These are phyloP conservation scores for Aegilops bicornis DNA, from an alignment of 176 grass and related monocot species.

Conservation along the genomic window DNA sequence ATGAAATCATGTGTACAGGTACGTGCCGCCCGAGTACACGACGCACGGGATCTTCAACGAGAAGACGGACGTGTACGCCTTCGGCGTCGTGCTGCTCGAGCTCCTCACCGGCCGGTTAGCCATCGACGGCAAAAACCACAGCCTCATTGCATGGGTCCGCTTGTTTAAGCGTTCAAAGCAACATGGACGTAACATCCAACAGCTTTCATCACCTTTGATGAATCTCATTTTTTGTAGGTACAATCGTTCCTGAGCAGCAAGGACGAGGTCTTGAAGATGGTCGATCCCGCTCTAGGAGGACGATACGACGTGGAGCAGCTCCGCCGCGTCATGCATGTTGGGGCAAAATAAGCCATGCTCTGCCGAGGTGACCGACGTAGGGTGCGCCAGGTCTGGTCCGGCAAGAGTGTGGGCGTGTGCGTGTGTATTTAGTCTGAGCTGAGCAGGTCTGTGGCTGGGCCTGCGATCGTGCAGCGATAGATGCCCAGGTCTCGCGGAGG, in stretches of 20 bases:
- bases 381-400: too few species aligned
- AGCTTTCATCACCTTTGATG: too few species aligned
- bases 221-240: constrained; percentile 32
- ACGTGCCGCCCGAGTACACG: constrained; percentile 78
- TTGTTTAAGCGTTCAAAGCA: background rate
- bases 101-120: constrained; percentile 64
- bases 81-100: constrained; percentile 72
- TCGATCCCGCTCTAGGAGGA: constrained; percentile 54
- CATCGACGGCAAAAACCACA: constrained; percentile 54
- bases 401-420: too few species aligned
- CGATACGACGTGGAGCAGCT: constrained; percentile 53
- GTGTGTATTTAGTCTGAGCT: too few species aligned
- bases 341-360: too few species aligned
- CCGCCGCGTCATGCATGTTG: background rate
- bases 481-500: too few species aligned
- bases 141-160: constrained; percentile 53
- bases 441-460: too few species aligned
- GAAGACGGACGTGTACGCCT: constrained; percentile 80
- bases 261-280: constrained; percentile 37
- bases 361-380: too few species aligned
- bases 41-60: constrained; percentile 82
- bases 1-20: constrained; percentile 28
- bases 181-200: too few species aligned
- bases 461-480: too few species aligned
- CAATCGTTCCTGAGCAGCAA: constrained; percentile 39